Conservation (phyloP, 2,329 filamentous ascomycete genomes). For the Aspergillus nomiae region DNA sequence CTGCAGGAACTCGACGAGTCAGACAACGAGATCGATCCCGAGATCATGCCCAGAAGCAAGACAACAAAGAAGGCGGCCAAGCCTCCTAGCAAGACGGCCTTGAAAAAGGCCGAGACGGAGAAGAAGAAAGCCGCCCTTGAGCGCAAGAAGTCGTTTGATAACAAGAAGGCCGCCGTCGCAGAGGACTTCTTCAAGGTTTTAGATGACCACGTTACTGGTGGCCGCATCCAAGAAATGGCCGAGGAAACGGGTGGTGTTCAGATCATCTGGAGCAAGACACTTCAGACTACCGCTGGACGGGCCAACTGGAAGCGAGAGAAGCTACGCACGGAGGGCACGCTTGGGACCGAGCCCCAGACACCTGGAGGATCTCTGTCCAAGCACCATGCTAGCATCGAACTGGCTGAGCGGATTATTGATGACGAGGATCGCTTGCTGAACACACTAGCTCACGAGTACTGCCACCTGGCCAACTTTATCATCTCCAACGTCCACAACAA, state of each 20-base stretch:
- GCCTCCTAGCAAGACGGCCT: conserved; percentile 39
- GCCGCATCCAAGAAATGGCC: conserved; percentile 52
- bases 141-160: conserved; percentile 55
- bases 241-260: conserved; percentile 58
- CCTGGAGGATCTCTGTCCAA: conserved; percentile 25
- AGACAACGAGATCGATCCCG: conserved; percentile 37
- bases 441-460: conserved; percentile 95
- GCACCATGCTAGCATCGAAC: conserved; percentile 77
- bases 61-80: conserved; percentile 19
- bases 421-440: conserved; percentile 77
- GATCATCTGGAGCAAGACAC: conserved; percentile 63
- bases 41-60: conserved; percentile 14
- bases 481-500: conserved; percentile 72
- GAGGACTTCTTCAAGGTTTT: conserved; percentile 58
- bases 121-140: conserved; percentile 38
- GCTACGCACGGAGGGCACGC: background rate
- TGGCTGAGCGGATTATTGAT: conserved; percentile 85
- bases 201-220: conserved; percentile 54
- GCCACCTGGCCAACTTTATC: conserved; percentile 92
- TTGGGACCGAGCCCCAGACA: conserved; percentile 3
- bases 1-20: conserved; percentile 38
- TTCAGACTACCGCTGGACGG: conserved; percentile 64
- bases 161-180: conserved; percentile 55
- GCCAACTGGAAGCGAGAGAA: conserved; percentile 70
- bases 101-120: conserved; percentile 41